These are phyloP conservation scores for Talaromyces thailandensis DNA, from an alignment of 495 filamentous ascomycete species.

Conservation along the genomic window DNA sequence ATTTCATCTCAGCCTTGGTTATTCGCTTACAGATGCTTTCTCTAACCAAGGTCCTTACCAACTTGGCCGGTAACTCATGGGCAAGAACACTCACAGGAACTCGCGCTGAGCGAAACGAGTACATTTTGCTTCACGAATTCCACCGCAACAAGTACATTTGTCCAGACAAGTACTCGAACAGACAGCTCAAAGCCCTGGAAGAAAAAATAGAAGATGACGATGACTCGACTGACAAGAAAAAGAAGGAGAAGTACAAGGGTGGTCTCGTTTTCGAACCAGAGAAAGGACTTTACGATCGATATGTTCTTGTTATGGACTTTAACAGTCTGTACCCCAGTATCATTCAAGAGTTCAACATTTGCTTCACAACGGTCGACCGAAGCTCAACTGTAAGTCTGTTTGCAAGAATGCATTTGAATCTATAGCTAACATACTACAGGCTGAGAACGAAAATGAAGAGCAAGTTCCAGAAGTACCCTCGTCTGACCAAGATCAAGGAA, in stretches of 20 bases:
- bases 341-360: constrained; percentile 98
- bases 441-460: constrained; percentile 67
- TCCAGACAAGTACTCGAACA: constrained; percentile 79
- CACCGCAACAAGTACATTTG: constrained; percentile 94
- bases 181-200: constrained; percentile 56
- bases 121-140: constrained; percentile 97
- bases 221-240: constrained; percentile 64
- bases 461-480: constrained; percentile 66
- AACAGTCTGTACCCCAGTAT: constrained; percentile 98
- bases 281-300: constrained; percentile 93
- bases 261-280: constrained; percentile 97
- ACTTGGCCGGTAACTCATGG: constrained; percentile 97
- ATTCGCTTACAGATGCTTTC: constrained; percentile 85
- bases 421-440: constrained; percentile 30
- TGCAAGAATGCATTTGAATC: constrained; percentile 7
- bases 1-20: constrained; percentile 86
- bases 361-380: constrained; percentile 92
- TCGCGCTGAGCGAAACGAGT: constrained; percentile 94
- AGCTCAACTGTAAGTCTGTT: constrained; percentile 43
- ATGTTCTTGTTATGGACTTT: constrained; percentile 98
- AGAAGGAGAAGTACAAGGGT: constrained; percentile 98
- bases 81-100: constrained; percentile 92
- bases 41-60: constrained; percentile 89
- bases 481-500: constrained; percentile 60
- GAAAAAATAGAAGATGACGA: constrained; percentile 64